phyloP scores from a whole-genome alignment of 306 rosid species.

The Vigna mungo region DNA sequence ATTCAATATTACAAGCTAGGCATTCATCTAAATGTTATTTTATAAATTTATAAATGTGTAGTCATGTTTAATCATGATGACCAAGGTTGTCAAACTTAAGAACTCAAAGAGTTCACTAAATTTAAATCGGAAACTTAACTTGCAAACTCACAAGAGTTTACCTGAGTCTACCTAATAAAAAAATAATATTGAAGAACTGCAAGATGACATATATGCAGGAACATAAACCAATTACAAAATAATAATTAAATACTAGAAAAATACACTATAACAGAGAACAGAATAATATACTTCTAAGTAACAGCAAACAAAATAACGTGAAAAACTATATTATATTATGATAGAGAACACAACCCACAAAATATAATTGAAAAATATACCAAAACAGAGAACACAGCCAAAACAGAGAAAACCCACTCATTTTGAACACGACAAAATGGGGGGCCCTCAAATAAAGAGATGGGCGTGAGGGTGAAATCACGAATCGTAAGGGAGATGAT shows the following conservation, averaged over 20 bases:
- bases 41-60: conserved; percentile 12
- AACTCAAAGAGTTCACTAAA: not conserved
- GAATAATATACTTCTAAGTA: too few species aligned
- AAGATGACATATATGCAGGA: not conserved
- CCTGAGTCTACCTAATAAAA: not conserved
- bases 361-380: not conserved
- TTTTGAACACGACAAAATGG: not conserved
- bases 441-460: not conserved
- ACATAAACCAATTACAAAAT: not conserved
- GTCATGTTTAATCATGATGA: not conserved
- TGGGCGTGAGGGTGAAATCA: not conserved
- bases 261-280: too few species aligned
- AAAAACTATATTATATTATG: too few species aligned
- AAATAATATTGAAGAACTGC: not conserved
- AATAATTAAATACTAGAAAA: not conserved
- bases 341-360: not conserved
- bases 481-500: not conserved
- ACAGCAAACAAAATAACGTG: not conserved
- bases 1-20: not conserved
- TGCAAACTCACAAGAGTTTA: not conserved
- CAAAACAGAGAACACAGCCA: not conserved
- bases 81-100: not conserved
- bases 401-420: not conserved
- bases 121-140: too few species aligned
- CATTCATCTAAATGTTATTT: conserved; percentile 1